Conservation (phyloP, 2,329 filamentous ascomycete genomes). For the Sporothrix euskadiensis region DNA sequence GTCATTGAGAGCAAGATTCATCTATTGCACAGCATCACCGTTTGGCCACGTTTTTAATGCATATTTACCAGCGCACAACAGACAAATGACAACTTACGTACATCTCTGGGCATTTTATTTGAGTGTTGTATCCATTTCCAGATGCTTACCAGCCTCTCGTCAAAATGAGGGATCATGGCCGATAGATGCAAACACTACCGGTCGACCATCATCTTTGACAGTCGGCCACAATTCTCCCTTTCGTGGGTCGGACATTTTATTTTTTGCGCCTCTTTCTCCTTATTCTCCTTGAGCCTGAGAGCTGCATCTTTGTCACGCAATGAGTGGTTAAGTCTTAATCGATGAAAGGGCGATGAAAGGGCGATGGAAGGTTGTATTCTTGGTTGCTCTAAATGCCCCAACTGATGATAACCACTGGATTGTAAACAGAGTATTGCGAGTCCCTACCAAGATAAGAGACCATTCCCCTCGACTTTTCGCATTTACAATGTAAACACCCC, state of each 20-base stretch:
- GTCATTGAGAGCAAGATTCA: neutral
- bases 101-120: neutral
- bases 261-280: neutral
- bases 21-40: neutral
- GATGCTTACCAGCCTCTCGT: neutral
- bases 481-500: neutral
- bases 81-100: neutral
- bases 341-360: neutral
- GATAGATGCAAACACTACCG: slow-evolving; percentile 11
- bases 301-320: neutral
- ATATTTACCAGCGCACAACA: neutral
- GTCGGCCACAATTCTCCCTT: neutral
- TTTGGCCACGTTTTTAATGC: neutral
- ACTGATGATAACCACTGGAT: neutral
- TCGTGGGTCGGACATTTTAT: neutral
- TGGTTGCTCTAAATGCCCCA: neutral
- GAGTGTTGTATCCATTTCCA: neutral
- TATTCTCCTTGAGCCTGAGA: neutral
- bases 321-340: neutral
- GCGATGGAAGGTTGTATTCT: neutral
- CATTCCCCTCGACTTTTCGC: neutral
- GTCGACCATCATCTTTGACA: neutral
- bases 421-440: neutral
- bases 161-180: neutral
- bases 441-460: neutral